A percentile compares a stretch with the other conserved stretches of the same genome.
phyloP scores from a whole-genome alignment of 495 filamentous ascomycete species.

The Daldinia bambusicola region DNA sequence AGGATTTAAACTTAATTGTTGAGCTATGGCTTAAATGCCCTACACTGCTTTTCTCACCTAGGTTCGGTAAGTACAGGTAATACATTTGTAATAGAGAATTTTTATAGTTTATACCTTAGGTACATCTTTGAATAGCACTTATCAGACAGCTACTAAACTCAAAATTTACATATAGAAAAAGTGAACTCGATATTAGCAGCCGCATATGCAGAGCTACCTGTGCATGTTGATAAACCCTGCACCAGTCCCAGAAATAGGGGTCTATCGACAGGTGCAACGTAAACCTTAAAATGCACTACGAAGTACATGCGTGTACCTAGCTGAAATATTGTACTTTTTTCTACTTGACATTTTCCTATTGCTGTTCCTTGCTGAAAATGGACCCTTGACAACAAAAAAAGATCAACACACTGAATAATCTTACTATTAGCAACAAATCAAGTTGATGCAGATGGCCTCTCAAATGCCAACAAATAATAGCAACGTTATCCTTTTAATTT shows the following conservation, averaged over 20 bases:
- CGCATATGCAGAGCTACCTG: conserved; percentile 1
- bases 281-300: not conserved
- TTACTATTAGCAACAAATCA: conserved; percentile 4
- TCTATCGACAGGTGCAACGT: not conserved
- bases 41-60: no score
- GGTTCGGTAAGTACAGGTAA: no score
- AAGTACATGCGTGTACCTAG: no score
- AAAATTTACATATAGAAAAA: no score
- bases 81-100: no score
- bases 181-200: not conserved
- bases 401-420: conserved; percentile 6
- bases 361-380: not conserved
- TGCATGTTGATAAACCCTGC: not conserved
- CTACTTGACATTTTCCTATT: no score
- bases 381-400: conserved; percentile 2
- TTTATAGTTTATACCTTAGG: no score
- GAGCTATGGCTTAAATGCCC: no score
- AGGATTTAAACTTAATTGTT: no score
- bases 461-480: conserved; percentile 12
- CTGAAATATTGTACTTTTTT: no score
- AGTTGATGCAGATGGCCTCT: conserved; percentile 12
- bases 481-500: not conserved
- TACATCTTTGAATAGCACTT: no score
- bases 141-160: no score
- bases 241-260: not conserved